Evolutionary conservation across 1,284 basidiomycete genomes (phyloP), one percentile per base, ranked within the genome.

Genomic region (Heliocybe sulcata): DNA sequence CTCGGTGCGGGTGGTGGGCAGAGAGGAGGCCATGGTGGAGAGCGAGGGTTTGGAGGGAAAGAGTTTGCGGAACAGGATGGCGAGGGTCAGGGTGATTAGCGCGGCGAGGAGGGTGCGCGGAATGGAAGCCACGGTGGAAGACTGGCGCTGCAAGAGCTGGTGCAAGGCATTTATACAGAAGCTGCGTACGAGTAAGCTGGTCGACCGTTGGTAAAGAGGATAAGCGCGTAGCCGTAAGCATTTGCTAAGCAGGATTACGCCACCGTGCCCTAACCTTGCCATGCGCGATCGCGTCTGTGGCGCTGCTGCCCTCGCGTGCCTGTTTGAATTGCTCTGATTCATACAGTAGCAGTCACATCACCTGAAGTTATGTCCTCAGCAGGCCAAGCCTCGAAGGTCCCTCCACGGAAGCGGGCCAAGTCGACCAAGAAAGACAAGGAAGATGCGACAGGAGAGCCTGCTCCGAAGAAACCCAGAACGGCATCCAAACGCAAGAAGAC

Each of bases 1-100:
- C 54, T 76, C 68, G 0, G 63, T 57, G 10, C 65, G 73, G 0
- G 72, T 69, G 54, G 65, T 69, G 0, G 74, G 73, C 14, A 70
- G 61, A 3, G 60, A 38, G 2, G 58, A 35, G 1, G 54, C 33
- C 11, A 31, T 42, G 16, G 38, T n/a, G 12, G 38, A 42, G 1
- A 16, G 38, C 26, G 19, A 26, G 35, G 23, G n/a, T 25, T n/a
- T 38, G 29, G 35, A 45, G 25, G 16, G 33, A 20, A 23, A 20
- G 16, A 53, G 48, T 49, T 33, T 33, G 20, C 27, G 35, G 23
- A 20, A 38, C 49, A 42, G 33, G n/a, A 19, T 19, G 29, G 20
- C 45, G 23, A 42, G 45, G 51, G 38, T 14, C 14, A 35, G 14
- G 9, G 48, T 31, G 19, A 33, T 59, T 58, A 45, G 20, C 11